Percentiles rank a stretch among this genome's conserved stretches.
Conservation (phyloP, 495 filamentous ascomycete genomes). For the Pyronema omphalodes region DNA sequence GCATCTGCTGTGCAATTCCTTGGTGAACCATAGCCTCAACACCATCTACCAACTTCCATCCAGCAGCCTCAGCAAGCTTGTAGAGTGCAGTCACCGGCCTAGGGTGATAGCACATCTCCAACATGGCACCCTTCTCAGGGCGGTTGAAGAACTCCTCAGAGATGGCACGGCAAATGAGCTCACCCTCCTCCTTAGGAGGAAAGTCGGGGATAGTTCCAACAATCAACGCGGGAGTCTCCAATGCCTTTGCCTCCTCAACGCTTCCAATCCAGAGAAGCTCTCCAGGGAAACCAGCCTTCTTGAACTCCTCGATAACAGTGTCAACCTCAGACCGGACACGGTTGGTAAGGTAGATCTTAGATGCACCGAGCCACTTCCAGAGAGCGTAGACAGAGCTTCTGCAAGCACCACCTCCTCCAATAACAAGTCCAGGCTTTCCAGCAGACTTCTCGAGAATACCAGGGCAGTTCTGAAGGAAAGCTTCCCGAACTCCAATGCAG, state of each 20-base stretch:
- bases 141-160: constrained; percentile 27
- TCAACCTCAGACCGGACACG: constrained; percentile 44
- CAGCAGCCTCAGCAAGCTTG: constrained; percentile 33
- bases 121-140: constrained; percentile 39
- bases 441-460: constrained; percentile 14
- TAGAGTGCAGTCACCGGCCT: constrained; percentile 46
- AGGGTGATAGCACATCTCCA: constrained; percentile 71
- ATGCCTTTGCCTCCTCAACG: constrained; percentile 33
- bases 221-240: constrained; percentile 41
- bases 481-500: constrained; percentile 51
- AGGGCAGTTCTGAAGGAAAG: constrained; percentile 41
- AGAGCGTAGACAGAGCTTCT: constrained; percentile 53
- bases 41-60: constrained; percentile 52
- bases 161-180: constrained; percentile 37
- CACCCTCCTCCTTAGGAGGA: constrained; percentile 39
- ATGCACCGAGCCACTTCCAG: constrained; percentile 43
- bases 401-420: constrained; percentile 50
- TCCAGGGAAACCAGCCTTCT: constrained; percentile 32
- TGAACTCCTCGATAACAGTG: constrained; percentile 40
- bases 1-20: constrained; percentile 42
- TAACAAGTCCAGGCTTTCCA: constrained; percentile 23
- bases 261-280: constrained; percentile 37
- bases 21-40: constrained; percentile 61
- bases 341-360: constrained; percentile 52
- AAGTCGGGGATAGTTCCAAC: constrained; percentile 55